phyloP scores from a whole-genome alignment of 2,329 filamentous ascomycete genomes.

The Colletotrichum zoysiae region DNA sequence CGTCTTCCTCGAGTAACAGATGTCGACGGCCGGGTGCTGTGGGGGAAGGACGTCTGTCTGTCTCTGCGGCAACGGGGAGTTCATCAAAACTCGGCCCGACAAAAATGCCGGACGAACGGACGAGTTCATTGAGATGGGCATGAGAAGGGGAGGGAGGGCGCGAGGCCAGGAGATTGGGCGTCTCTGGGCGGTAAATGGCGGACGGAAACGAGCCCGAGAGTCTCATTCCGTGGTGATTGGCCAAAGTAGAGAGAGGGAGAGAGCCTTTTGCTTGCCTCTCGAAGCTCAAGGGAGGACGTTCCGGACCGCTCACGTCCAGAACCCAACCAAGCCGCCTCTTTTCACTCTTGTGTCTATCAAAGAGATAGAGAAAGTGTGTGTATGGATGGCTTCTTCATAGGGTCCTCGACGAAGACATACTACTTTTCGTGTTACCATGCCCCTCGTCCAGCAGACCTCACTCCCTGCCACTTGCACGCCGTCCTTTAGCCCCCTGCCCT shows the following conservation, averaged over 20 bases:
- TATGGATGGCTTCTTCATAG: neutral
- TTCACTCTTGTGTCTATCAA: neutral
- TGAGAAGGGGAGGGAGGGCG: neutral
- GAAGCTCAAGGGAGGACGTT: constrained; percentile 1
- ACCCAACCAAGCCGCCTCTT: neutral
- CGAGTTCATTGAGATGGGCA: constrained; percentile 8
- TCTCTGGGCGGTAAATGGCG: constrained; percentile 14
- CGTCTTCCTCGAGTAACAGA: constrained; percentile 26
- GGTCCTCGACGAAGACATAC: constrained; percentile 24
- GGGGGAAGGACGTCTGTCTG: neutral
- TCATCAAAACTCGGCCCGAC: constrained; percentile 32
- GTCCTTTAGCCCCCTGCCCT: neutral
- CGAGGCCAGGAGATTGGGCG: constrained; percentile 4
- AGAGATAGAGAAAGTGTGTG: neutral
- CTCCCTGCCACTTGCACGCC: neutral
- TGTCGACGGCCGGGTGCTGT: neutral
- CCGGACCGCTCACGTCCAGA: neutral
- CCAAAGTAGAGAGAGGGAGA: neutral
- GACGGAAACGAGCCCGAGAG: neutral
- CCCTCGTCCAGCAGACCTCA: constrained; percentile 12
- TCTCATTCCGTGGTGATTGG: constrained; percentile 10
- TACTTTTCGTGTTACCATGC: constrained; percentile 10
- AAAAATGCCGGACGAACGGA: constrained; percentile 7
- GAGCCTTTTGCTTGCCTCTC: neutral
- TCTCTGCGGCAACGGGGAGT: constrained; percentile 1